Base-by-base conservation (phyloP, 345 rosid genomes). In the Citrus trifoliata region DNA sequence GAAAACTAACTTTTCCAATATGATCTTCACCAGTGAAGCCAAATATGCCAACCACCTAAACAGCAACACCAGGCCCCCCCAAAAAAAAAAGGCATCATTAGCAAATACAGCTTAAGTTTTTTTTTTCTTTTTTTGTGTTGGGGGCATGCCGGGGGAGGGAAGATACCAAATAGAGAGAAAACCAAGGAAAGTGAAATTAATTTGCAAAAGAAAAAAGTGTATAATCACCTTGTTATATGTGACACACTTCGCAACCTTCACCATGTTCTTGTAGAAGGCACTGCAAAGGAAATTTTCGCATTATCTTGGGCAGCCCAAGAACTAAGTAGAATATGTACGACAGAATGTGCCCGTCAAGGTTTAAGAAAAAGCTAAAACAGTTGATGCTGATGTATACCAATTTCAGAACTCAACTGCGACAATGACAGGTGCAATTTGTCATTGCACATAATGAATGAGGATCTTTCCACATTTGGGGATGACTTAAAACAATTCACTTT, bases 21-120 rank as follows among this genome's bases (percentile, higher is more conserved):
- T 88, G 92, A 87, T 96, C 98, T 92, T 96, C 99, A 56, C 98
- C 98, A 1, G 84, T 82, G 82, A 96, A 96, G 79, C 97, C 99
- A 87, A 95, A 95, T 77, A 92, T 94, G 78, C 95, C 97, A 48
- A 86, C 88, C 83, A 83, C 97, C 97, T 93, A 84, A 10, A 56
- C 61, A 83, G 66, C 38, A 77, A 28, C 46, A 42, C 22, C 60
- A 75, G 81, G 9, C 33, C 27, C 40, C 40, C 40, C 0, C 0
- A 40, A 18, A 56, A 70, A 25, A 37, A 73, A 75, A 24, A 14
- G 68, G 14, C 37, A 18, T 28, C 56, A 33, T 42, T 48, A 72
- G 28, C 12, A n/a, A 28, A 51, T 51, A 5, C 22, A 18, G 56
- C 7, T 18, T 22, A 40, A 40, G 2, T 40, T 40, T n/a, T n/a